Evolutionary conservation across 148 eudicot species (phyloP), one percentile per base, ranked within the genome.

Genomic region (Rhododendron henanense): DNA sequence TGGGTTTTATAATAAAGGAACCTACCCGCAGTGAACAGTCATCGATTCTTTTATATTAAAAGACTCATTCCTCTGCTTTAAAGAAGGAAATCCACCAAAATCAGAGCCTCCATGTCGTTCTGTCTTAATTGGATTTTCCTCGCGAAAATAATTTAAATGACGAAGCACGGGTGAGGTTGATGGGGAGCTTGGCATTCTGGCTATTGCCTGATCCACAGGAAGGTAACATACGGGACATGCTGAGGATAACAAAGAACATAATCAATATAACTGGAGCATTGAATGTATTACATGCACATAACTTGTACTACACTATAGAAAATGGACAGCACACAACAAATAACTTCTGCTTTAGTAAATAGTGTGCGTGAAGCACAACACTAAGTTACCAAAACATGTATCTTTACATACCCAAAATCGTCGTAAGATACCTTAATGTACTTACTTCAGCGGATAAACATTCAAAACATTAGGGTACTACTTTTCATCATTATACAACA

Each of bases 211-310:
- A 88, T 96, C 95, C 83, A 91, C 94, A 37, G 98, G 92, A 84
- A 94, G 90, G 89, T 96, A 96, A 87, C 99, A 96, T 67, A 96
- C 98, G 55, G 97, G 97, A 85, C 99, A 96, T 45, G 99, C 99
- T 96, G 95, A 67, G 37, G 74, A 67, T 81, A 83, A 81, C 45
- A 28, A 87, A 91, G 28, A 82, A 48, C 33, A 48, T 84, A 50
- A 77, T 82, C 48, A 84, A 84, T 44, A 65, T 41, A 25, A 81
- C 35, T n/a, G 45, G 6, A 73, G 71, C 35, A 44, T 28, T 69
- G 28, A 16, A 19, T 45, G 14, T 28, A 83, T 25, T 65, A 44
- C 25, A 74, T 73, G 48, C 50, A 51, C 18, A 35, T 73, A 33
- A 48, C 13, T 69, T 69, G 5, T 69, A 8, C 31, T 65, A 23